These are phyloP conservation scores for Papilionanthe hybrid DNA, from an alignment of 116 monocot genomes.

Conservation along the genomic window DNA sequence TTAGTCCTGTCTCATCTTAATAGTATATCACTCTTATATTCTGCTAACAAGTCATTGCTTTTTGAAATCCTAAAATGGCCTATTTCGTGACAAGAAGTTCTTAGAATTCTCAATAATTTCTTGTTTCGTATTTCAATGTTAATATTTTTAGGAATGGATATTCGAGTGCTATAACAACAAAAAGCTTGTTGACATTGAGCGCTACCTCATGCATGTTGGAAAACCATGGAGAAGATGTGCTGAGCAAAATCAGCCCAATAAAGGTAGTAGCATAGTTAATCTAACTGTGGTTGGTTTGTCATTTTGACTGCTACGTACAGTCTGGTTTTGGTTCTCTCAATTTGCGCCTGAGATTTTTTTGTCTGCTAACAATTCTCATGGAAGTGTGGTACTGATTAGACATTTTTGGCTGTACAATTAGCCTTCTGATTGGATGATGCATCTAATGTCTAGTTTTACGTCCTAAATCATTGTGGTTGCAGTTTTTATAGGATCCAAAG, in stretches of 20 bases:
- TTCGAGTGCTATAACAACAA: slow-evolving; percentile 66
- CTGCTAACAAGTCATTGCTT: not conserved
- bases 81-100: not conserved
- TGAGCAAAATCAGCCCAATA: slow-evolving; percentile 19
- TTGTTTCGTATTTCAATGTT: slow-evolving; percentile 3
- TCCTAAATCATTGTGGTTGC: not conserved
- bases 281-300: not conserved
- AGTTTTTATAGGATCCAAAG: not conserved
- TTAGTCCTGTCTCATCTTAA: not conserved
- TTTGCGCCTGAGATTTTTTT: not conserved
- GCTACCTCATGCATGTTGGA: slow-evolving; percentile 84
- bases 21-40: not conserved
- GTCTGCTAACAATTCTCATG: not conserved
- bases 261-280: slow-evolving; percentile 30
- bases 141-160: slow-evolving; percentile 74
- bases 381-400: not conserved
- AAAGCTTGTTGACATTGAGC: slow-evolving; percentile 80
- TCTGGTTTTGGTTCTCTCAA: not conserved
- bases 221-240: slow-evolving; percentile 72
- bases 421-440: not conserved
- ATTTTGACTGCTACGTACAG: not conserved
- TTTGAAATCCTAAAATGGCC: slow-evolving; percentile 5
- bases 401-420: not conserved
- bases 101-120: not conserved
- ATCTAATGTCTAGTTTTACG: not conserved